Evolutionary conservation across 2,329 filamentous ascomycete species (phyloP).

Genomic region (Gliomastix tumulicola): DNA sequence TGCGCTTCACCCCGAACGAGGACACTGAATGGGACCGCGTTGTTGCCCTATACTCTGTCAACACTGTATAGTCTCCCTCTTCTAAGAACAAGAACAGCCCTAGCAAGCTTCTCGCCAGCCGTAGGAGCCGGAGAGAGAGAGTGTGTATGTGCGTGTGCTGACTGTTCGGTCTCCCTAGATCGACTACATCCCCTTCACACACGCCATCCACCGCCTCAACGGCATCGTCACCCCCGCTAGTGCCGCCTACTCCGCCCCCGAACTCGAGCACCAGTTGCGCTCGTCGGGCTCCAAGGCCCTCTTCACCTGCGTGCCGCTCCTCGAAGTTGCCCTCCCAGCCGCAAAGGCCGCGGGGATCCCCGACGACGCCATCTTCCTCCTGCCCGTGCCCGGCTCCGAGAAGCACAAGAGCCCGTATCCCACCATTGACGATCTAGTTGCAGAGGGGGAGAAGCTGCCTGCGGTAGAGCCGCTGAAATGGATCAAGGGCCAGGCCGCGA

Average conservation of each 20-base stretch:
- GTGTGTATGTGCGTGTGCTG: not conserved
- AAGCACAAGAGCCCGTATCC: constrained; percentile 46
- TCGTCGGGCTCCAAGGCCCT: constrained; percentile 62
- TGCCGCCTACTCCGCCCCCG: constrained; percentile 62
- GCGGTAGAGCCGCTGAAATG: constrained; percentile 50
- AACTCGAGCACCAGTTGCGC: constrained; percentile 66
- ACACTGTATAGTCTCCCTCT: constrained; percentile 50
- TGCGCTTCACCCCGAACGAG: constrained; percentile 63
- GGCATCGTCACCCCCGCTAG: constrained; percentile 70
- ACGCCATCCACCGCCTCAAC: constrained; percentile 68
- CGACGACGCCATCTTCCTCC: constrained; percentile 57
- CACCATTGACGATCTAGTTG: constrained; percentile 60
- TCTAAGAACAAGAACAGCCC: no score
- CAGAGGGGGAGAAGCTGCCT: constrained; percentile 48
- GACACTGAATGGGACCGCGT: constrained; percentile 80
- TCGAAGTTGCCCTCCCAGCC: constrained; percentile 57
- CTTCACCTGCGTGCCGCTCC: constrained; percentile 64
- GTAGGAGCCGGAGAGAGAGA: no score
- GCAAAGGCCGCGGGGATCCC: constrained; percentile 58
- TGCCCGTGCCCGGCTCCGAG: constrained; percentile 57
- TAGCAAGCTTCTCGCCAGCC: no score
- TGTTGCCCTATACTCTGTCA: constrained; percentile 68
- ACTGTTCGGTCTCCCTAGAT: constrained; percentile 41
- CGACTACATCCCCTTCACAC: constrained; percentile 66
- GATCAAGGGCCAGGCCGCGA: constrained; percentile 57